A percentile compares a stretch with the other conserved stretches of the same genome.
Conservation (phyloP, 768 basidiomycete genomes). For the Suillus spraguei region DNA sequence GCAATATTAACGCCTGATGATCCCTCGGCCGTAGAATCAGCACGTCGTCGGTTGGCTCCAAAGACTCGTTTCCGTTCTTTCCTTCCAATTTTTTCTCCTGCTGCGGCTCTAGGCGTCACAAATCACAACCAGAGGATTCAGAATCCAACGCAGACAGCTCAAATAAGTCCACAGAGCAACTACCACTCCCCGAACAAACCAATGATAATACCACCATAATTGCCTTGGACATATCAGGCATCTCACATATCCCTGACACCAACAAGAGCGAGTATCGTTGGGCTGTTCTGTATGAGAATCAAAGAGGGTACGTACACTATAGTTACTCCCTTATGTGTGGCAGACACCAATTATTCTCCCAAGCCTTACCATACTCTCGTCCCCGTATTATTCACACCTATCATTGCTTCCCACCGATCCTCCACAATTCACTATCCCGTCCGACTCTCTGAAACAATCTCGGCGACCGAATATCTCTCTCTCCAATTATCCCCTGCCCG, state of each 20-base stretch:
- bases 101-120: slow-evolving; percentile 14
- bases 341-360: slow-evolving; percentile 29
- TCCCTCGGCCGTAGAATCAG: slow-evolving; percentile 44
- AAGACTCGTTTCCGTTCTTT: slow-evolving; percentile 40
- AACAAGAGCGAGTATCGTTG: slow-evolving; percentile 65
- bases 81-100: slow-evolving; percentile 29
- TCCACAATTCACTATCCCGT: slow-evolving; percentile 68
- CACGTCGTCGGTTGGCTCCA: slow-evolving; percentile 46
- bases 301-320: slow-evolving; percentile 61
- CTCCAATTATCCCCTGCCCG: slow-evolving; percentile 69
- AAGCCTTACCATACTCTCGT: slow-evolving; percentile 66
- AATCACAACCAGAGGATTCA: slow-evolving; percentile 7
- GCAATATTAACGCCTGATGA: slow-evolving; percentile 42
- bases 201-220: slow-evolving; percentile 29
- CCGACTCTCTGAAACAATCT: slow-evolving; percentile 37
- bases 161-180: slow-evolving; percentile 7
- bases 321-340: slow-evolving; percentile 3
- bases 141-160: not conserved
- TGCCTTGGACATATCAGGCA: slow-evolving; percentile 28
- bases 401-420: slow-evolving; percentile 76
- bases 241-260: slow-evolving; percentile 26
- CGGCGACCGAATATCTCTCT: slow-evolving; percentile 60
- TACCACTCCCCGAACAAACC: slow-evolving; percentile 6
- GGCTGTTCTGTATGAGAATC: slow-evolving; percentile 83
- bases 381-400: slow-evolving; percentile 68